A percentile compares a stretch with the other conserved stretches of the same genome.
These are phyloP conservation scores for Cyberlindnera americana DNA, from an alignment of 805 yeast genomes.

Conservation along the genomic window DNA sequence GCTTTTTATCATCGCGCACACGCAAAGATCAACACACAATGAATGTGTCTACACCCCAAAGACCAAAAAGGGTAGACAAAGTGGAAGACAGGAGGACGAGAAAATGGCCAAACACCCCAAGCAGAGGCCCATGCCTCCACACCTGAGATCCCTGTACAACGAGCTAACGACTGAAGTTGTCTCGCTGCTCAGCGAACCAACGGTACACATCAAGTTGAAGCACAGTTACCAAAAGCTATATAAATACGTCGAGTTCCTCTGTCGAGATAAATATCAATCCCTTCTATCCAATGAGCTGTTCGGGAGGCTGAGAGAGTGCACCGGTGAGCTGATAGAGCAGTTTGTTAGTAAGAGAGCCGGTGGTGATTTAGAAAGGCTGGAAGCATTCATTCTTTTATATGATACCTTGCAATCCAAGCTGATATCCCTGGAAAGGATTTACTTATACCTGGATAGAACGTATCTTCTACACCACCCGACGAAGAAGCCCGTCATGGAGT, in stretches of 20 bases:
- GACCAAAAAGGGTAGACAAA: too few species aligned
- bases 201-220: slow-evolving; percentile 1
- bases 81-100: too few species aligned
- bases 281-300: slow-evolving; percentile 15
- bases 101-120: not conserved
- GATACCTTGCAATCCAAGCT: slow-evolving; percentile 10
- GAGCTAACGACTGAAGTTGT: slow-evolving; percentile 9
- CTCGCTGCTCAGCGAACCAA: slow-evolving; percentile 1
- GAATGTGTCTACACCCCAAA: too few species aligned
- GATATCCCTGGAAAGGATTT: slow-evolving; percentile 14
- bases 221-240: slow-evolving; percentile 18
- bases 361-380: not conserved
- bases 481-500: slow-evolving; percentile 17
- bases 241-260: slow-evolving; percentile 26
- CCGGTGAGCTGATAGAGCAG: not conserved
- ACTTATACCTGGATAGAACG: slow-evolving; percentile 25
- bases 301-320: slow-evolving; percentile 5
- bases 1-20: not conserved
- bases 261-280: slow-evolving; percentile 23
- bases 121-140: slow-evolving; percentile 9
- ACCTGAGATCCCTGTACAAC: slow-evolving; percentile 3
- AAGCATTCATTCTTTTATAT: slow-evolving; percentile 9
- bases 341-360: too few species aligned
- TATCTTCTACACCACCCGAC: slow-evolving; percentile 26
- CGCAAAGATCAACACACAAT: not conserved